Evolutionary conservation across 257 asterid genomes (phyloP).

Genomic region (Catharanthus roseus): DNA sequence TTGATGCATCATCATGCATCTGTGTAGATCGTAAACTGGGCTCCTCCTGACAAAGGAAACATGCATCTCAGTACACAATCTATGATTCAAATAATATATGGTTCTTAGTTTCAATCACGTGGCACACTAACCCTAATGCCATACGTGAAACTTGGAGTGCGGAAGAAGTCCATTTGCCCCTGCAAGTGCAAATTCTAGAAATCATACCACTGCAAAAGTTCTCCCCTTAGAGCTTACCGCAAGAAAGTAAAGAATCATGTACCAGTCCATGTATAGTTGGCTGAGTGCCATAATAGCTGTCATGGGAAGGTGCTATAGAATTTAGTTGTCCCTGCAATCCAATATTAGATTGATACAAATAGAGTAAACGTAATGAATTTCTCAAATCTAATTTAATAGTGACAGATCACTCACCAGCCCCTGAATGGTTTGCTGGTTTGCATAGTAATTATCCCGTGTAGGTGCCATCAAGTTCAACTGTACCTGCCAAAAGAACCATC

Average conservation of each 20-base stretch:
- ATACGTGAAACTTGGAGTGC: conserved; percentile 58
- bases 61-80: background rate
- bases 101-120: conserved; percentile 11
- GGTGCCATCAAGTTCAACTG: conserved; percentile 82
- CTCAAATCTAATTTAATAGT: conserved; percentile 3
- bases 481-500: conserved; percentile 42
- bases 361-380: background rate
- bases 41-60: conserved; percentile 57
- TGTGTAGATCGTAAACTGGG: conserved; percentile 70
- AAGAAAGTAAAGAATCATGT: conserved; percentile 17
- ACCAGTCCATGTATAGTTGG: conserved; percentile 86
- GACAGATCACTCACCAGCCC: conserved; percentile 62
- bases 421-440: conserved; percentile 72
- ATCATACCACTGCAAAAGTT: background rate
- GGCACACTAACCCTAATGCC: conserved; percentile 75
- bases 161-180: conserved; percentile 98
- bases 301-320: conserved; percentile 82
- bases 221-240: background rate
- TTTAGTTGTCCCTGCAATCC: conserved; percentile 78
- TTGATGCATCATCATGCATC: conserved; percentile 69
- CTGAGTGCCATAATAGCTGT: conserved; percentile 67
- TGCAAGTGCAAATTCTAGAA: conserved; percentile 28
- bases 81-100: background rate
- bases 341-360: conserved; percentile 6
- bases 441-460: conserved; percentile 74